These are phyloP conservation scores for Globisporangium spiculum DNA, from an alignment of 352 stramenopile species.

Conservation along the genomic window DNA sequence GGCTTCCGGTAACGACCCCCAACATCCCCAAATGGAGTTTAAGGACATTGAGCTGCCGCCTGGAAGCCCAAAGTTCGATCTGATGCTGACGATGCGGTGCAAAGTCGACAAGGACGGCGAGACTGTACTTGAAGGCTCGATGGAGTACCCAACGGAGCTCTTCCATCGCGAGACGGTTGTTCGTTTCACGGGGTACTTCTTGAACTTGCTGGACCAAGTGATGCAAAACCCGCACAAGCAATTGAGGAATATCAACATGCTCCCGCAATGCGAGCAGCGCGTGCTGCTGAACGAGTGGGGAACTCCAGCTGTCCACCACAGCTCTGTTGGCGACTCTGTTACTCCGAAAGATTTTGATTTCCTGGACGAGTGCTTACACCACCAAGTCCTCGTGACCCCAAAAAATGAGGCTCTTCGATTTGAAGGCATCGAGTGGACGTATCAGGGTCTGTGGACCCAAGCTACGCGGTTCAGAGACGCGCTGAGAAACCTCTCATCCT, in stretches of 20 bases:
- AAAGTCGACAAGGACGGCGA: neutral
- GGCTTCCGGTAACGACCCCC: neutral
- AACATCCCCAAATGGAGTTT: neutral
- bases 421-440: slow-evolving; percentile 2
- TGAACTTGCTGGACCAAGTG: neutral
- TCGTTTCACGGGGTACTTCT: neutral
- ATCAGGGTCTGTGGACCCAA: neutral
- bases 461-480: neutral
- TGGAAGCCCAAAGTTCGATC: slow-evolving; percentile 51
- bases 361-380: neutral
- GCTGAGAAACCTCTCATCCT: neutral
- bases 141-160: slow-evolving; percentile 37
- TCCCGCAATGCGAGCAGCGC: neutral
- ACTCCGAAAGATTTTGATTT: neutral
- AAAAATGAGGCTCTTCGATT: neutral
- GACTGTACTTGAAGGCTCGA: slow-evolving; percentile 38
- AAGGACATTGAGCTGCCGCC: slow-evolving; percentile 30
- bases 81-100: slow-evolving; percentile 58
- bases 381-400: neutral
- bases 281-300: neutral
- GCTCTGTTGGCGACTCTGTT: neutral
- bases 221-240: neutral
- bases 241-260: neutral
- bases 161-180: slow-evolving; percentile 32
- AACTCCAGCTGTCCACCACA: neutral